Base-by-base conservation (phyloP, 148 eudicot species). In the Simmondsia chinensis region DNA sequence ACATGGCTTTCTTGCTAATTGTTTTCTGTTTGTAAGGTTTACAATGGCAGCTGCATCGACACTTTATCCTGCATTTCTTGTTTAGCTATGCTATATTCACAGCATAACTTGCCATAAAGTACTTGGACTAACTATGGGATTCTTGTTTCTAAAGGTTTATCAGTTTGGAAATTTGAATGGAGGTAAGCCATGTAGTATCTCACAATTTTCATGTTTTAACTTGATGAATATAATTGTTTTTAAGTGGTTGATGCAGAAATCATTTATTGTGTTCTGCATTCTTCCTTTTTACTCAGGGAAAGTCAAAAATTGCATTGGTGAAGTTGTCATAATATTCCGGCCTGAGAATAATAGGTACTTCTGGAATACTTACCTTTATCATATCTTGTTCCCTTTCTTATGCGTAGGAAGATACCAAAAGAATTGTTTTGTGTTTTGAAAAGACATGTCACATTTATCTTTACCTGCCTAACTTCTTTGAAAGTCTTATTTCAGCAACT, bases 271-370 rank as follows among this genome's bases (percentile, higher is more conserved):
- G 18, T 40, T 13, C 49, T 18, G 7, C 38, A 27, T 7, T 26
- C 14, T 39, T 5, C 39, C 17, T 58, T 50, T 33, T 50, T 52
- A 15, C 43, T 23, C 52, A 79, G 87, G 72, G 54, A 43, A 43
- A 46, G 46, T 46, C 52, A 54, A 19, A 23, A 75, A 68, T 66
- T 93, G 99, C 73, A 77, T 82, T 49, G 99, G 96, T 52, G 68
- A 80, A 68, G 62, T 86, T 43, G 69, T 93, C 55, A 61, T 60
- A 65, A 64, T 86, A 38, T 37, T 33, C 25, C 70, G 67, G 10
- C 44, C 56, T 14, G 48, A 32, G 22, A 43, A 63, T 57, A 67
- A 34, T 33, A 74, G 86, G 96, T 85, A 78, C 33, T 15, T 1
- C 44, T 39, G 34, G 8, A 20, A n/a, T 25, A 18, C n/a, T n/a